A percentile compares a stretch with the other conserved stretches of the same genome.
Evolutionary conservation across 306 rosid species (phyloP).

Genomic region (Arachis hypogaea): DNA sequence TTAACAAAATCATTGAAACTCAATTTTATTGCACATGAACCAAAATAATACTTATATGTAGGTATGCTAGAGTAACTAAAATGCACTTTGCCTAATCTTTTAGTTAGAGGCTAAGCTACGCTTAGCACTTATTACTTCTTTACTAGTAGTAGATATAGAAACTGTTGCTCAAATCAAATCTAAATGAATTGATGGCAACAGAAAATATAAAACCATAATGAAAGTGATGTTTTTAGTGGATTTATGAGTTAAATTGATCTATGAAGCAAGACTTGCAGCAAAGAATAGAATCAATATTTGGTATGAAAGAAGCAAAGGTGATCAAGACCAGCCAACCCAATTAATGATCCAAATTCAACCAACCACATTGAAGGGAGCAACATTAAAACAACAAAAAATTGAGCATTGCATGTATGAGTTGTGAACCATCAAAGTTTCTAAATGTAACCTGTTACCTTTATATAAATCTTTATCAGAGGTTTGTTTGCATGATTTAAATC

Average conservation of each 20-base stretch:
- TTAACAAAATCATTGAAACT: too few relatives aligned
- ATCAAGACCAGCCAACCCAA: neutral
- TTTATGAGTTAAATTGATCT: neutral
- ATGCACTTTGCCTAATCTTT: too few relatives aligned
- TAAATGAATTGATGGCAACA: constrained; percentile 12
- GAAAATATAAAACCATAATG: neutral
- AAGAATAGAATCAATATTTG: constrained; percentile 6
- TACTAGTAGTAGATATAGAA: neutral
- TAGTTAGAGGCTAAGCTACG: neutral
- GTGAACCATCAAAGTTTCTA: neutral
- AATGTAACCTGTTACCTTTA: neutral
- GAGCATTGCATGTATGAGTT: constrained; percentile 14
- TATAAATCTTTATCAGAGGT: neutral
- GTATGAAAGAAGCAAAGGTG: neutral
- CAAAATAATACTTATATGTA: too few relatives aligned
- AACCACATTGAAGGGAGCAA: neutral
- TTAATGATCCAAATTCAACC: neutral
- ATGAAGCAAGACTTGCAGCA: neutral
- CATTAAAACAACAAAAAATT: neutral
- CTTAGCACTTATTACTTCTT: neutral
- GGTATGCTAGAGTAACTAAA: too few relatives aligned
- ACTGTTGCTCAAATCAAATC: neutral
- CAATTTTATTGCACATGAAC: too few relatives aligned
- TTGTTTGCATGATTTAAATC: neutral
- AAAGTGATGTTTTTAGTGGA: neutral